These are phyloP conservation scores for Quercus dentata DNA, from an alignment of 306 rosid genomes.

Conservation along the genomic window DNA sequence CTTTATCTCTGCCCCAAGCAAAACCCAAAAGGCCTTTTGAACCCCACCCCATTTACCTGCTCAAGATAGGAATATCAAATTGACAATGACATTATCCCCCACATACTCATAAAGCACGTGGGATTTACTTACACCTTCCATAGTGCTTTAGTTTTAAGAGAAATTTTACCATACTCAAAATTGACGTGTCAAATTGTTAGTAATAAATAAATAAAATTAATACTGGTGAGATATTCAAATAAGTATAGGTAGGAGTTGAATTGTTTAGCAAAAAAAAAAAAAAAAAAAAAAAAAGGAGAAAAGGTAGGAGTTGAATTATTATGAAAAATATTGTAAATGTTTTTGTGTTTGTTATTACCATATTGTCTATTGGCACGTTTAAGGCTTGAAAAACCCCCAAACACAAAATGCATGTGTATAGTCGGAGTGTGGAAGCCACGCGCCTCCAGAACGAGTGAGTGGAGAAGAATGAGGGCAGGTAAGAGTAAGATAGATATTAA, in stretches of 20 bases:
- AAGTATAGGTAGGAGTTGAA: too few relatives aligned
- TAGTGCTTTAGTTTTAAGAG: too few relatives aligned
- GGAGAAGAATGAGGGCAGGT: background rate
- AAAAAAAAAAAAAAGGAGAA: too few relatives aligned
- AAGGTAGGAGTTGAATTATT: too few relatives aligned
- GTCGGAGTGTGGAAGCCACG: constrained; percentile 13
- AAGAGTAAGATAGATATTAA: background rate
- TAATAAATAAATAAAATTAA: too few relatives aligned
- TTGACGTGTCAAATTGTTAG: too few relatives aligned
- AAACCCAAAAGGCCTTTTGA: background rate
- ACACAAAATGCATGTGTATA: background rate
- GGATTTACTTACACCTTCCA: background rate
- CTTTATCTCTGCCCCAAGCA: constrained; percentile 15
- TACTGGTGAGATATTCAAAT: too few relatives aligned
- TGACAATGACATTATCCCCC: background rate
- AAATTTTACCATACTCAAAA: too few relatives aligned
- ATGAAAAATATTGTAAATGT: too few relatives aligned
- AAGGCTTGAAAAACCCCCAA: background rate
- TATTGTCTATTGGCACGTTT: too few relatives aligned
- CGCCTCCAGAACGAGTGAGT: background rate
- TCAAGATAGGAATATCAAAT: background rate
- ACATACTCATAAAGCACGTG: background rate
- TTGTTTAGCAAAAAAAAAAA: too few relatives aligned
- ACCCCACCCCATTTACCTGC: constrained; percentile 2
- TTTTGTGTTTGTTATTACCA: too few relatives aligned